These are phyloP conservation scores for Colletotrichum navitas DNA, from an alignment of 2,329 filamentous ascomycete genomes.

Conservation along the genomic window DNA sequence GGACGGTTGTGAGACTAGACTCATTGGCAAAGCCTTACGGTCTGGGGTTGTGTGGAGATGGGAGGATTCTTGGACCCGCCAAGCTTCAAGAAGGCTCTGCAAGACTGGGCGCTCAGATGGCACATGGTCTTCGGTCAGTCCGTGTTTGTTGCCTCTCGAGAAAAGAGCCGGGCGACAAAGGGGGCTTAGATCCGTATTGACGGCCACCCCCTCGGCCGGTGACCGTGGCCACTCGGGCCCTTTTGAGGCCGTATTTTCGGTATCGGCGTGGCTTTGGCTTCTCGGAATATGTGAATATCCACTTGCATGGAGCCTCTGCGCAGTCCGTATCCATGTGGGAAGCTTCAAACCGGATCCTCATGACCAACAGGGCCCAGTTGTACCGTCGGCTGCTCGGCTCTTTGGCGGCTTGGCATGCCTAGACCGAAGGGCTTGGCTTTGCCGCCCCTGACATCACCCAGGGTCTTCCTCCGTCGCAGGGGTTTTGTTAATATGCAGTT, in stretches of 20 bases:
- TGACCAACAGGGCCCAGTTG: background rate
- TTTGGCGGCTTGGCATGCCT: slow-evolving; percentile 30
- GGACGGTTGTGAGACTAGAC: slow-evolving; percentile 21
- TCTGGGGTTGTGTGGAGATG: slow-evolving; percentile 12
- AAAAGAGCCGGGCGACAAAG: background rate
- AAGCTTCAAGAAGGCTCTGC: background rate
- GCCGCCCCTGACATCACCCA: slow-evolving; percentile 25
- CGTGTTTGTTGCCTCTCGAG: slow-evolving; percentile 1
- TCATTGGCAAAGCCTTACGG: slow-evolving; percentile 28
- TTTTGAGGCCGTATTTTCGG: slow-evolving; percentile 28
- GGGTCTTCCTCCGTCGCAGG: background rate
- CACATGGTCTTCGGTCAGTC: slow-evolving; percentile 33
- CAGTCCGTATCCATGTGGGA: background rate
- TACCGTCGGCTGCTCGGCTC: slow-evolving; percentile 27
- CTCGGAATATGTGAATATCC: slow-evolving; percentile 15
- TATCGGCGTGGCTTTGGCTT: slow-evolving; percentile 33
- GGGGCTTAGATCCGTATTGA: slow-evolving; percentile 5
- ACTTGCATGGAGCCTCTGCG: background rate
- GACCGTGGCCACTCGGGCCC: slow-evolving; percentile 3
- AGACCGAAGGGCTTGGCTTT: slow-evolving; percentile 30
- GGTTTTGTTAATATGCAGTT: background rate
- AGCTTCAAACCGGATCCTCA: slow-evolving; percentile 10
- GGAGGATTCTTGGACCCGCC: background rate
- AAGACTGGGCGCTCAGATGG: slow-evolving; percentile 2
- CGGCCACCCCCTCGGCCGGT: slow-evolving; percentile 3